phyloP scores from a whole-genome alignment of 148 eudicot species.

The Dysphania ambrosioides region DNA sequence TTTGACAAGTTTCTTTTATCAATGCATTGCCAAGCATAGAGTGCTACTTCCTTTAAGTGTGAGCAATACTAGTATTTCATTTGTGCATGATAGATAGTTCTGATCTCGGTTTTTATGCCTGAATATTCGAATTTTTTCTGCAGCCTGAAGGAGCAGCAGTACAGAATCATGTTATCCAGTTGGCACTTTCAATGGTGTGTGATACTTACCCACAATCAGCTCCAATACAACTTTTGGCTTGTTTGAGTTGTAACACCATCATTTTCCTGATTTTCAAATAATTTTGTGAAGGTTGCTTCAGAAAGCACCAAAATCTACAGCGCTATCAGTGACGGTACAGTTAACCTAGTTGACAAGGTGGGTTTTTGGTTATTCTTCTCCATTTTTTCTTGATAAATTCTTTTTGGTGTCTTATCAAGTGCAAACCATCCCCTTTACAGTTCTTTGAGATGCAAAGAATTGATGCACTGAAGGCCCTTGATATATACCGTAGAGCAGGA shows the following conservation, averaged over 20 bases:
- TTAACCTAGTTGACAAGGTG: slow-evolving; percentile 96
- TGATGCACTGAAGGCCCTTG: slow-evolving; percentile 82
- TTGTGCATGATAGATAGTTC: too few relatives aligned
- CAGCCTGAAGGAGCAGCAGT: slow-evolving; percentile 99
- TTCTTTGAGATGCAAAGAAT: slow-evolving; percentile 91
- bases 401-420: neutral
- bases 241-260: slow-evolving; percentile 3
- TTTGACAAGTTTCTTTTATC: neutral
- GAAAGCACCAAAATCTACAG: slow-evolving; percentile 87
- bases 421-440: slow-evolving; percentile 34
- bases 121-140: slow-evolving; percentile 26
- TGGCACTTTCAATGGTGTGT: slow-evolving; percentile 91
- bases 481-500: slow-evolving; percentile 83
- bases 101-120: neutral
- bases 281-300: slow-evolving; percentile 66
- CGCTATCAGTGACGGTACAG: slow-evolving; percentile 88
- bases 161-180: slow-evolving; percentile 79
- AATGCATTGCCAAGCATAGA: too few relatives aligned
- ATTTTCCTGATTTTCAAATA: slow-evolving; percentile 15
- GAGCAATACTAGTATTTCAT: too few relatives aligned
- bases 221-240: neutral
- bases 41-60: too few relatives aligned
- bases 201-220: neutral
- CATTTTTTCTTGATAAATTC: neutral
- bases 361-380: slow-evolving; percentile 10